phyloP scores from a whole-genome alignment of 2,329 filamentous ascomycete species.

The Diaporthe ampelina region DNA sequence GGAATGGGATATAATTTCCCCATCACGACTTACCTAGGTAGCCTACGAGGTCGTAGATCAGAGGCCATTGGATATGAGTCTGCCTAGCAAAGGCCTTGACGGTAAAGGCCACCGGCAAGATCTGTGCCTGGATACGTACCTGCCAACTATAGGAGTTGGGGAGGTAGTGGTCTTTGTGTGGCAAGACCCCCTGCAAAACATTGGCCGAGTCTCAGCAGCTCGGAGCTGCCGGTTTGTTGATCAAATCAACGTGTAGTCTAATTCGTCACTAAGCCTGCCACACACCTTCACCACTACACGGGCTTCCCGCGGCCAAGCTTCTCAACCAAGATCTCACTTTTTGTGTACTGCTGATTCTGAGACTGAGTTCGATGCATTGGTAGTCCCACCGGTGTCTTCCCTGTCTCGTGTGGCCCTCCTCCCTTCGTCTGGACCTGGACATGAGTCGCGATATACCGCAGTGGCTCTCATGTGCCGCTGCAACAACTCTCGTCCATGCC shows the following conservation, averaged over 20 bases:
- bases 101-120: not conserved
- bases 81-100: not conserved
- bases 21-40: not conserved
- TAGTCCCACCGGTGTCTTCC: not conserved
- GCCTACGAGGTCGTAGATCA: not conserved
- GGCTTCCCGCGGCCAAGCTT: slow-evolving; percentile 11
- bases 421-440: slow-evolving; percentile 32
- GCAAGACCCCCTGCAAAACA: slow-evolving; percentile 1
- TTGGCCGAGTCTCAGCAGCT: slow-evolving; percentile 32
- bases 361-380: slow-evolving; percentile 6
- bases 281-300: not conserved
- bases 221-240: slow-evolving; percentile 14
- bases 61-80: not conserved
- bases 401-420: not conserved
- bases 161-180: too few relatives aligned
- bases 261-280: not conserved
- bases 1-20: slow-evolving; percentile 6
- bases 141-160: too few relatives aligned
- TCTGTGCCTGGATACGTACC: too few relatives aligned
- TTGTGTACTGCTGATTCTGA: not conserved
- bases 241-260: slow-evolving; percentile 19
- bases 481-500: not conserved
- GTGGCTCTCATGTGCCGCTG: slow-evolving; percentile 38
- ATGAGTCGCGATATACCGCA: slow-evolving; percentile 32
- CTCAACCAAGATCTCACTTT: not conserved